Base-by-base conservation (phyloP, 2,329 filamentous ascomycete species). In the Colletotrichum australisinense region DNA sequence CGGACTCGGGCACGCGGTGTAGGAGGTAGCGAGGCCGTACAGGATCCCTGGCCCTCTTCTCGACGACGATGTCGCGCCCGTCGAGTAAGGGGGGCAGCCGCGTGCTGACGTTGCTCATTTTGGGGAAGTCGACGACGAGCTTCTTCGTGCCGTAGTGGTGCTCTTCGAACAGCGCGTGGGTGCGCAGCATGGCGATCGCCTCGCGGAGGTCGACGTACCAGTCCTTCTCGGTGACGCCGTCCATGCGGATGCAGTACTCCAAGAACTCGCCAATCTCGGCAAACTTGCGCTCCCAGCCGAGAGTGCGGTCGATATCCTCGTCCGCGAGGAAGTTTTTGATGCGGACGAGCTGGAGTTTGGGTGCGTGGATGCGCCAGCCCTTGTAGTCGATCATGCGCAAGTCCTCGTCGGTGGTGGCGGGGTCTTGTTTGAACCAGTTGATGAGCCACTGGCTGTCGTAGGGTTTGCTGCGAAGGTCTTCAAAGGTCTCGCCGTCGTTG, bases 251-350 rank as follows among this genome's bases (percentile, higher is more conserved):
- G 56, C 71, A 73, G 74, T 83, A 79, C 7, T 79, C 66, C 32
- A 88, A 78, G 76, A 87, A 88, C 30, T 81, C 76, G 22, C 77
- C 76, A 14, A 86, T 77, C 68, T 82, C 83, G 24, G 74, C 77
- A 8, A 84, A 78, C 63, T 84, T 83, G 12, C 73, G 60, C 1
- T 82, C 76, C 82, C 87, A 89, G 56, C 80, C 75, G 1, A 80
- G 57, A 69, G 82, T 83, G 19, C 85, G 82, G 69, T 86, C 82
- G 6, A 79, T 76, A 74, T 90, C 86, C 73, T 87, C 84, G 35
- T 88, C 86, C 4, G 83, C 77, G 26, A 91, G 84, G 73, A 88
- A 90, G 74, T 84, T 85, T 63, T 78, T 79, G 57, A 80, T 79
- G 12, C 80, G 78, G 16, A 65, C 56, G 55, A 83, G 78, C 56